Conservation (phyloP, 495 filamentous ascomycete genomes). For the Haplographium delicatum region DNA sequence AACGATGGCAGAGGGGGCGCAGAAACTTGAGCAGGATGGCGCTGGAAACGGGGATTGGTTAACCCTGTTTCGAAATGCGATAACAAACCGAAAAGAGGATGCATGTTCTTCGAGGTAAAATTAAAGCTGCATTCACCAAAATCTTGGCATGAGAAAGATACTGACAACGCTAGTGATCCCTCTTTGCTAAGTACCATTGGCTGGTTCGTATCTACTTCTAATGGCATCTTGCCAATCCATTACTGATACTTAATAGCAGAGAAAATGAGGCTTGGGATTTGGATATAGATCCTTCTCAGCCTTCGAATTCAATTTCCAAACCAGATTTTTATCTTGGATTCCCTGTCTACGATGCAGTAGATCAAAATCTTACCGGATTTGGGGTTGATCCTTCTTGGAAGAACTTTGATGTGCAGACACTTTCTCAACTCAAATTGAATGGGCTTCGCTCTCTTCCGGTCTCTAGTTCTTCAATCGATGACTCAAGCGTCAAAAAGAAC, state of each 20-base stretch:
- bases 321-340: slow-evolving; percentile 11
- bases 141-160: no score
- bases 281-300: neutral
- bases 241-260: slow-evolving; percentile 4
- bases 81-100: slow-evolving; percentile 3
- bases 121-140: neutral
- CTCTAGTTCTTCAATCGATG: neutral
- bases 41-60: slow-evolving; percentile 4
- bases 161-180: neutral
- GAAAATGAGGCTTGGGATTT: neutral
- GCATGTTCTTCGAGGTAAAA: neutral
- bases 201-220: neutral
- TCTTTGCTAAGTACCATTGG: neutral
- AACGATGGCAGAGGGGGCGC: neutral
- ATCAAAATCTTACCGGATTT: neutral
- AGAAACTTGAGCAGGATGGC: neutral
- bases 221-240: neutral
- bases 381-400: slow-evolving; percentile 1
- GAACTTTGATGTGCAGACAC: neutral
- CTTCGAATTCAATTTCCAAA: neutral
- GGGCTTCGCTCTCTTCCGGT: slow-evolving; percentile 4
- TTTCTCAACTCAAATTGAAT: slow-evolving; percentile 1
- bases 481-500: neutral
- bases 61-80: slow-evolving; percentile 1
- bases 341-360: neutral